These are phyloP conservation scores for Pseudonitzschia multistriata DNA, from an alignment of 108 stramenopile genomes.

Conservation along the genomic window DNA sequence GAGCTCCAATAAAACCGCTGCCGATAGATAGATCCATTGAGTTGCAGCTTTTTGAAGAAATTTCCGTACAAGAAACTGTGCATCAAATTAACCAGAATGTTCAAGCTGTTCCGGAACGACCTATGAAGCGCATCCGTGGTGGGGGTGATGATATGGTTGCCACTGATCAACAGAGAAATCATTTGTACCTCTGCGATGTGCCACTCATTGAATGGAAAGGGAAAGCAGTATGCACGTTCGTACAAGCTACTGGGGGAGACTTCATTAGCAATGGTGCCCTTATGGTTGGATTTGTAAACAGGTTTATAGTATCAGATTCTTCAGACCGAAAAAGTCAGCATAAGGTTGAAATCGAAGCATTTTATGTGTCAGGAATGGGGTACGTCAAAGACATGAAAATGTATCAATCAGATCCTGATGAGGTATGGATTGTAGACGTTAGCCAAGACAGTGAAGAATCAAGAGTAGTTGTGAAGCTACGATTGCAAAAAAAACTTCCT, in stretches of 20 bases:
- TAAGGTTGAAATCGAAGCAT: slow-evolving; percentile 23
- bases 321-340: not conserved
- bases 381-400: slow-evolving; percentile 17
- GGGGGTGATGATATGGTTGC: slow-evolving; percentile 2
- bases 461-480: slow-evolving; percentile 20
- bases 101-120: not conserved
- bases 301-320: not conserved
- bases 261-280: slow-evolving; percentile 1
- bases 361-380: slow-evolving; percentile 21
- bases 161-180: not conserved
- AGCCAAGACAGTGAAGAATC: slow-evolving; percentile 10
- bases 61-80: not conserved
- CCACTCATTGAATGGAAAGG: slow-evolving; percentile 12
- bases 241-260: slow-evolving; percentile 12
- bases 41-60: not conserved
- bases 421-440: slow-evolving; percentile 21
- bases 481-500: slow-evolving; percentile 8
- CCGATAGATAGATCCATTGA: slow-evolving; percentile 28
- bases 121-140: slow-evolving; percentile 20
- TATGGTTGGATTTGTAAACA: slow-evolving; percentile 23
- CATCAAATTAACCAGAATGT: not conserved
- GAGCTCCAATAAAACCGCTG: slow-evolving; percentile 13
- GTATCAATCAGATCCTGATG: not conserved
- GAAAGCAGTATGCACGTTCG: slow-evolving; percentile 20
- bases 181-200: slow-evolving; percentile 7